phyloP scores from a whole-genome alignment of 345 rosid genomes.

The Syzygium aqueum region DNA sequence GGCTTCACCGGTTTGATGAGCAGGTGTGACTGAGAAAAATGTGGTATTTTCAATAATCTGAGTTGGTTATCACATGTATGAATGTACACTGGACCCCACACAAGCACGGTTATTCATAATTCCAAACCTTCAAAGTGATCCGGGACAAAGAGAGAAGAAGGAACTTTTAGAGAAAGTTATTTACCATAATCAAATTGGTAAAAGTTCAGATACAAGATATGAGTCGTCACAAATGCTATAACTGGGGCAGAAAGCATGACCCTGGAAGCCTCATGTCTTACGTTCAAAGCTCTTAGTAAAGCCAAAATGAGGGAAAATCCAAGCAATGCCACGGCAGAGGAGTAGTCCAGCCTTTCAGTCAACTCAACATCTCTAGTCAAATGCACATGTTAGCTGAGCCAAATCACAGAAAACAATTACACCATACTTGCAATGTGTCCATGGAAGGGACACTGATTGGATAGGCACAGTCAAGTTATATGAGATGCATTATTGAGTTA shows the following conservation, averaged over 20 bases:
- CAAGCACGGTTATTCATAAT: neutral
- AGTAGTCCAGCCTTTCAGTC: slow-evolving; percentile 71
- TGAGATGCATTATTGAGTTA: neutral
- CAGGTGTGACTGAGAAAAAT: neutral
- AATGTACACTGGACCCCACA: neutral
- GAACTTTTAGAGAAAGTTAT: neutral
- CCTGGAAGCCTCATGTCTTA: slow-evolving; percentile 69
- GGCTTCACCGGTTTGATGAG: neutral
- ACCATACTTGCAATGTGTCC: neutral
- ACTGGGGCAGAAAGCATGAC: slow-evolving; percentile 81
- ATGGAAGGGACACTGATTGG: neutral
- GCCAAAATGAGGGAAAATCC: slow-evolving; percentile 63
- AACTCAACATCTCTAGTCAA: slow-evolving; percentile 63
- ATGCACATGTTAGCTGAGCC: neutral
- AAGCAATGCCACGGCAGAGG: slow-evolving; percentile 69
- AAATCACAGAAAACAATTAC: neutral
- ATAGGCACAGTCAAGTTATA: neutral
- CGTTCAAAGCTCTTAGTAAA: slow-evolving; percentile 48
- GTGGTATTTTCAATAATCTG: neutral
- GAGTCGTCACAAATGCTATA: slow-evolving; percentile 67
- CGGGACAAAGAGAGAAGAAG: neutral
- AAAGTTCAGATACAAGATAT: slow-evolving; percentile 73
- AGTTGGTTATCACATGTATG: neutral
- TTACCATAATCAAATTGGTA: slow-evolving; percentile 73
- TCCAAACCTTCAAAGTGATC: neutral